Percentiles rank a stretch among this genome's conserved stretches.
Evolutionary conservation across 371 early-diverging fungal species (phyloP).

Genomic region (Coemansia sp.): DNA sequence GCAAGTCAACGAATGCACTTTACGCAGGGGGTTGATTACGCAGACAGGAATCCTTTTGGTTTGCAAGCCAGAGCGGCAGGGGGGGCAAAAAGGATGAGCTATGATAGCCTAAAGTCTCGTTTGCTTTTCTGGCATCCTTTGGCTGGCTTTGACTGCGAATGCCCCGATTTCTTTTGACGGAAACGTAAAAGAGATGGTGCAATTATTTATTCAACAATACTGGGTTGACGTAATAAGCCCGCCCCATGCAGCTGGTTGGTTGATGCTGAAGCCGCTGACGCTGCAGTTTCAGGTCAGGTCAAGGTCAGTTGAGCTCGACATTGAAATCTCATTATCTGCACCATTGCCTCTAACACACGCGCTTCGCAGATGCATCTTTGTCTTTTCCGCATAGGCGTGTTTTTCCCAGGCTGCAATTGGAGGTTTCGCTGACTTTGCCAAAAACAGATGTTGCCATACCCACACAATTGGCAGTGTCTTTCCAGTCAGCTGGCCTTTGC

Average conservation of each 20-base stretch:
- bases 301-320: background rate
- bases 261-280: background rate
- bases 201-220: background rate
- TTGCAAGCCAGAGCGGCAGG: too few relatives aligned
- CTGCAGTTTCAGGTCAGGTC: background rate
- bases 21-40: background rate
- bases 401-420: background rate
- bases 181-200: too few relatives aligned
- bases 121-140: background rate
- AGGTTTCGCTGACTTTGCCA: background rate
- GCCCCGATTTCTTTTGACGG: too few relatives aligned
- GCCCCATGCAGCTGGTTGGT: background rate
- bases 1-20: background rate
- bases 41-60: background rate
- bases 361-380: conserved; percentile 8
- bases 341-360: background rate
- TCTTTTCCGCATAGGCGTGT: background rate
- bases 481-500: too few relatives aligned
- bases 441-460: too few relatives aligned
- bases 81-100: background rate
- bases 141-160: background rate
- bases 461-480: too few relatives aligned
- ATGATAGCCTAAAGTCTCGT: background rate
- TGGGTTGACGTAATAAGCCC: background rate
- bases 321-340: background rate